Percentiles rank a stretch among this genome's conserved stretches.
phyloP scores from a whole-genome alignment of 371 early-diverging fungal species.

The Funneliformis caledonium region DNA sequence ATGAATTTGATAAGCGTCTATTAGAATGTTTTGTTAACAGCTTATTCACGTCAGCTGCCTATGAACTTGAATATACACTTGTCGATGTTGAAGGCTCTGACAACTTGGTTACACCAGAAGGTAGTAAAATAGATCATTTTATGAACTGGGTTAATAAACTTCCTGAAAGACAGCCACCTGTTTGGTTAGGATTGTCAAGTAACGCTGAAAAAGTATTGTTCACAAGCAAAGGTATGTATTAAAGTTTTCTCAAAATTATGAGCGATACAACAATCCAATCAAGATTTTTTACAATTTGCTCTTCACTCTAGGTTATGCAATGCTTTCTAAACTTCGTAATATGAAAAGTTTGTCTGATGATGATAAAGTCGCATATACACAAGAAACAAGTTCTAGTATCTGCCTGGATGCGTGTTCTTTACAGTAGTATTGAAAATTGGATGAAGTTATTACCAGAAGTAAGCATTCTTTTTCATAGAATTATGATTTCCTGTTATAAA shows the following conservation, averaged over 20 bases:
- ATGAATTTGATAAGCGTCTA: conserved; percentile 85
- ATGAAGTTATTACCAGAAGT: conserved; percentile 62
- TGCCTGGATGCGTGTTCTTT: conserved; percentile 78
- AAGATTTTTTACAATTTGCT: conserved; percentile 19
- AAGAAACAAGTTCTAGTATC: conserved; percentile 42
- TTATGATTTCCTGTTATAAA: background rate
- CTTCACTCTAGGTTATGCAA: conserved; percentile 55
- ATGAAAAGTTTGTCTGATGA: conserved; percentile 86
- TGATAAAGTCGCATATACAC: conserved; percentile 67
- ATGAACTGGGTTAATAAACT: conserved; percentile 85
- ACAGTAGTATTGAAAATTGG: conserved; percentile 63
- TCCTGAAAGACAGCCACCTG: conserved; percentile 94
- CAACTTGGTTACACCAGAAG: conserved; percentile 81
- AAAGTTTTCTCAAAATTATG: background rate
- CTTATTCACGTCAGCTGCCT: conserved; percentile 83
- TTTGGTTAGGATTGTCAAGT: conserved; percentile 95
- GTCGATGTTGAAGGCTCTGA: conserved; percentile 61
- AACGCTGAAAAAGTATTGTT: conserved; percentile 93
- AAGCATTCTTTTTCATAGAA: background rate
- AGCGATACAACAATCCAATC: background rate
- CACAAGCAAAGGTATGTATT: conserved; percentile 65
- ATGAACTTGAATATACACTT: conserved; percentile 80
- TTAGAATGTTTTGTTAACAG: conserved; percentile 88
- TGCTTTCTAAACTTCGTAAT: conserved; percentile 83
- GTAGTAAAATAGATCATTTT: conserved; percentile 86